Percentiles rank a stretch among this genome's conserved stretches.
phyloP scores from a whole-genome alignment of 345 rosid genomes.

The Rhodamnia rubescens region DNA sequence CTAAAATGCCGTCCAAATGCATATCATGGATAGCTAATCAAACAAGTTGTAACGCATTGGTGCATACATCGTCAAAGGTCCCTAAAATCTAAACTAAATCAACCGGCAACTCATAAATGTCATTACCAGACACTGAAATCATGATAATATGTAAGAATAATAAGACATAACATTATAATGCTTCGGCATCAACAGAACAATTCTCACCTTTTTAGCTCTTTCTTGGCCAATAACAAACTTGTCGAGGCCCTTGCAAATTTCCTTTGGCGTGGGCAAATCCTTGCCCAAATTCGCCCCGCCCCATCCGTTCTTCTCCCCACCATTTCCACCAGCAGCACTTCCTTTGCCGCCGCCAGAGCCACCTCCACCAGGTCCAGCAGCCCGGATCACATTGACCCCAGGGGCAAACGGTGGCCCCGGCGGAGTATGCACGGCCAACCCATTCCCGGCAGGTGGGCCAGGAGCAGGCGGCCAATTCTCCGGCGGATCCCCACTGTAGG shows the following conservation, averaged over 20 bases:
- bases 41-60: neutral
- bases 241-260: constrained; percentile 80
- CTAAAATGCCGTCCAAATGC: neutral
- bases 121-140: neutral
- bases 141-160: neutral
- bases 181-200: neutral
- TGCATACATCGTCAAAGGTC: neutral
- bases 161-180: neutral
- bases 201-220: constrained; percentile 68
- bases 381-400: constrained; percentile 41
- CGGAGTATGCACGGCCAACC: constrained; percentile 48
- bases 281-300: constrained; percentile 84
- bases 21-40: neutral
- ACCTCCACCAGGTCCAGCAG: constrained; percentile 24
- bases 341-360: constrained; percentile 3
- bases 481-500: constrained; percentile 59
- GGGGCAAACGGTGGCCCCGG: constrained; percentile 75
- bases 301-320: constrained; percentile 34
- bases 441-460: constrained; percentile 27
- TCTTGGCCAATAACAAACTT: constrained; percentile 82
- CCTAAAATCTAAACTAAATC: neutral
- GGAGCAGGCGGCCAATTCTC: constrained; percentile 54
- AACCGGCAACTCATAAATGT: neutral
- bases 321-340: constrained; percentile 9
- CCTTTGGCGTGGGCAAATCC: constrained; percentile 88